These are phyloP conservation scores for Collybiopsis luxurians DNA, from an alignment of 768 basidiomycete genomes.

Conservation along the genomic window DNA sequence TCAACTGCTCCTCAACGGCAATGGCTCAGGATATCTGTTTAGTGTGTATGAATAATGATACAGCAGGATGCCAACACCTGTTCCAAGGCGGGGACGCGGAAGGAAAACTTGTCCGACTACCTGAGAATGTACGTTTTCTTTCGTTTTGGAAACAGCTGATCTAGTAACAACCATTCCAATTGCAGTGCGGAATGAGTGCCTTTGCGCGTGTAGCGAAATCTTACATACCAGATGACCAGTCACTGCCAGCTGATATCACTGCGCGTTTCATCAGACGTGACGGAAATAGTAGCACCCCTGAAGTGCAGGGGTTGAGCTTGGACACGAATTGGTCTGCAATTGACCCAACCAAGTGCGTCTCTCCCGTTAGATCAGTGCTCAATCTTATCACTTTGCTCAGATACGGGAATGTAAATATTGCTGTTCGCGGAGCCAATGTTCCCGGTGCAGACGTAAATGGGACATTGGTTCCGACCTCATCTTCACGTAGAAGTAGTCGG, in stretches of 20 bases:
- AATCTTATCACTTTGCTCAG: slow-evolving; percentile 3
- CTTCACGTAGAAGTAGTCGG: slow-evolving; percentile 12
- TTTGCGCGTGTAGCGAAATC: slow-evolving; percentile 28
- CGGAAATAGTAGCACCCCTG: slow-evolving; percentile 14
- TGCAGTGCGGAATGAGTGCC: slow-evolving; percentile 16
- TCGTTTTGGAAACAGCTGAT: too few relatives aligned
- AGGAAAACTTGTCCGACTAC: slow-evolving; percentile 33
- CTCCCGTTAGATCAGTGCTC: too few relatives aligned
- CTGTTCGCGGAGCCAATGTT: slow-evolving; percentile 18
- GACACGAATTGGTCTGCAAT: slow-evolving; percentile 30
- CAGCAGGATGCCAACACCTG: slow-evolving; percentile 27
- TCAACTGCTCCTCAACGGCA: slow-evolving; percentile 27
- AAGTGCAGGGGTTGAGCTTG: slow-evolving; percentile 30
- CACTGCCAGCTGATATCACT: slow-evolving; percentile 23
- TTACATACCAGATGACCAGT: slow-evolving; percentile 35
- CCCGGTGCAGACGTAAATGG: slow-evolving; percentile 18
- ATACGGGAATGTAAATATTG: slow-evolving; percentile 21
- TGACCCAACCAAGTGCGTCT: slow-evolving; percentile 17
- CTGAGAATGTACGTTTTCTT: slow-evolving; percentile 23
- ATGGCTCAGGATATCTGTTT: slow-evolving; percentile 29
- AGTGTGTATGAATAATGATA: slow-evolving; percentile 20
- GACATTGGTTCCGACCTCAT: slow-evolving; percentile 11
- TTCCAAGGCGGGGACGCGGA: slow-evolving; percentile 25
- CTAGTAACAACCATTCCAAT: not conserved
- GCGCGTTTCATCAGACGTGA: slow-evolving; percentile 22